phyloP scores from a whole-genome alignment of 495 filamentous ascomycete genomes.

The Neurospora tetraspora region DNA sequence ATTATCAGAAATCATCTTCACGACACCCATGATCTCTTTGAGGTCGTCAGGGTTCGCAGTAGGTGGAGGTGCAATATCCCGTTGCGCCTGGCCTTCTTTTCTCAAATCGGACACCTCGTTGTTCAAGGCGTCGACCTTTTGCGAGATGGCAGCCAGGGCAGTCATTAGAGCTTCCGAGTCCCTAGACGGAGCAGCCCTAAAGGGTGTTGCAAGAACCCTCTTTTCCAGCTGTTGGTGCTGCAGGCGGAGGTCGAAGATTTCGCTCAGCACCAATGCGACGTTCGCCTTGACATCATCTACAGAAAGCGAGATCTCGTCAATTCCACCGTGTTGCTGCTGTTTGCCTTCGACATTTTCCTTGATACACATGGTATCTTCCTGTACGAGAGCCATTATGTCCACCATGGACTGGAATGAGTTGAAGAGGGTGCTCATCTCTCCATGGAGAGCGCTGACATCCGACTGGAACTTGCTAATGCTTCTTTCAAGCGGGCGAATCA shows the following conservation, averaged over 20 bases:
- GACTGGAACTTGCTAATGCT: constrained; percentile 1
- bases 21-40: background rate
- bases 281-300: constrained; percentile 11
- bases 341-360: background rate
- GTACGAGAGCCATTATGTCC: background rate
- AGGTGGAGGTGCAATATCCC: background rate
- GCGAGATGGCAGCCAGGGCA: background rate
- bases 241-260: background rate
- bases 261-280: constrained; percentile 1
- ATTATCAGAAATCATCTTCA: background rate
- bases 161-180: background rate
- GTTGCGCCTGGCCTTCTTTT: background rate
- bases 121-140: background rate
- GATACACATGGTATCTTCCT: too few relatives aligned
- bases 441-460: constrained; percentile 1
- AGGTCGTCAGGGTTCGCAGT: background rate
- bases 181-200: background rate
- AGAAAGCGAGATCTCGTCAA: background rate
- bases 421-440: constrained; percentile 1
- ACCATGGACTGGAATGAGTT: constrained; percentile 8
- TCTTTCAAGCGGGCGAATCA: background rate
- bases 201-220: background rate
- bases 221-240: constrained; percentile 1
- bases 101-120: constrained; percentile 11
- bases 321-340: background rate